Conservation (phyloP, 2,329 filamentous ascomycete species). For the Penicillium sp. region DNA sequence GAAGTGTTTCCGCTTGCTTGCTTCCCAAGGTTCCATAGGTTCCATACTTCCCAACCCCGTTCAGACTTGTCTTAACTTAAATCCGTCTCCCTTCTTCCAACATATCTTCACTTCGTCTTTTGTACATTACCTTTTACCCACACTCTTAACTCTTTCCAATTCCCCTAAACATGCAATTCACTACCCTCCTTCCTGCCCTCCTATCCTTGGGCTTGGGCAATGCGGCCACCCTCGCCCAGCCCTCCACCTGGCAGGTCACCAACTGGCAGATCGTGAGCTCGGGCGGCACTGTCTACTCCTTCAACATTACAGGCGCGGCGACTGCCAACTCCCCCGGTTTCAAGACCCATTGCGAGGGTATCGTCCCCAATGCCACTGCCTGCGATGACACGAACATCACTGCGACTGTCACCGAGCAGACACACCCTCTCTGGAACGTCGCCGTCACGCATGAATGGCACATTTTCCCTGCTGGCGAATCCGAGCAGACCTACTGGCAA, state of each 20-base stretch:
- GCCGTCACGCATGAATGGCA: constrained; percentile 29
- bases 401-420: constrained; percentile 17
- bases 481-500: constrained; percentile 13
- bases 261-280: constrained; percentile 34
- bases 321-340: constrained; percentile 34
- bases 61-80: background rate
- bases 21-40: background rate
- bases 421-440: constrained; percentile 28
- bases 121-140: background rate
- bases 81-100: background rate
- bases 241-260: constrained; percentile 33
- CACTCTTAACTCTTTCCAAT: background rate
- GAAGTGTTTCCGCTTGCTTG: background rate
- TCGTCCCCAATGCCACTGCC: constrained; percentile 19
- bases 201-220: constrained; percentile 26
- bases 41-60: background rate
- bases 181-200: constrained; percentile 23
- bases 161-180: constrained; percentile 31
- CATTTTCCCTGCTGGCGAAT: constrained; percentile 8
- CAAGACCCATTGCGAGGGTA: constrained; percentile 35
- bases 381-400: constrained; percentile 29
- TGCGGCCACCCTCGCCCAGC: constrained; percentile 15
- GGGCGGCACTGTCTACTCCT: constrained; percentile 34
- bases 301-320: constrained; percentile 29
- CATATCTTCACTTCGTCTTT: background rate